Percentiles rank a stretch among this genome's conserved stretches.
Evolutionary conservation across 805 yeast genomes (phyloP).

Genomic region (Starmerella floris): DNA sequence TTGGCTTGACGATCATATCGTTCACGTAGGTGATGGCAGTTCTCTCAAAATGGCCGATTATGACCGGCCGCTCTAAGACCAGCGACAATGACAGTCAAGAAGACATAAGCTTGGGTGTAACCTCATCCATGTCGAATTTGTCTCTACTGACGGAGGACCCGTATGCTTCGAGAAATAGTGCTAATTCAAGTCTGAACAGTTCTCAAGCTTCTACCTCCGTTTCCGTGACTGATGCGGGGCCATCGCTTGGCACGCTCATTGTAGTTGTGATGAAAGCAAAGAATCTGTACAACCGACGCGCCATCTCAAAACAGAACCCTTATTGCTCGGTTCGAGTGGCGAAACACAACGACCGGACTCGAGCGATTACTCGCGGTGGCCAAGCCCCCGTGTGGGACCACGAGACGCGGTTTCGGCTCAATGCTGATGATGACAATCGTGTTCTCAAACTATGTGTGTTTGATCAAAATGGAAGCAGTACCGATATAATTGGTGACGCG

Average conservation of each 20-base stretch:
- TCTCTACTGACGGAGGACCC: background rate
- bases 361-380: conserved; percentile 73
- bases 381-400: conserved; percentile 76
- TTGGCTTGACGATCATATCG: too few species aligned
- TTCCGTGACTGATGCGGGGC: background rate
- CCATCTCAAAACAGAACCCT: conserved; percentile 87
- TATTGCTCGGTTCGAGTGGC: conserved; percentile 73
- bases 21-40: background rate
- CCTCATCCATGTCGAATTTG: background rate
- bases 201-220: background rate
- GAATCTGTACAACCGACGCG: conserved; percentile 74
- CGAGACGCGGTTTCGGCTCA: conserved; percentile 27
- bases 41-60: background rate
- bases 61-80: background rate
- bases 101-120: too few species aligned
- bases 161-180: background rate
- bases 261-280: conserved; percentile 69
- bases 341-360: conserved; percentile 67
- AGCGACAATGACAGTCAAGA: too few species aligned
- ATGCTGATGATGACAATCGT: conserved; percentile 33
- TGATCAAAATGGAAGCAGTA: conserved; percentile 66
- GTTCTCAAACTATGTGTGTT: conserved; percentile 57
- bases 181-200: background rate
- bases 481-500: conserved; percentile 71
- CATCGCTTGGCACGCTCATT: conserved; percentile 43